Evolutionary conservation across 345 rosid species (phyloP).

Genomic region (Aquilaria yunnanensis): DNA sequence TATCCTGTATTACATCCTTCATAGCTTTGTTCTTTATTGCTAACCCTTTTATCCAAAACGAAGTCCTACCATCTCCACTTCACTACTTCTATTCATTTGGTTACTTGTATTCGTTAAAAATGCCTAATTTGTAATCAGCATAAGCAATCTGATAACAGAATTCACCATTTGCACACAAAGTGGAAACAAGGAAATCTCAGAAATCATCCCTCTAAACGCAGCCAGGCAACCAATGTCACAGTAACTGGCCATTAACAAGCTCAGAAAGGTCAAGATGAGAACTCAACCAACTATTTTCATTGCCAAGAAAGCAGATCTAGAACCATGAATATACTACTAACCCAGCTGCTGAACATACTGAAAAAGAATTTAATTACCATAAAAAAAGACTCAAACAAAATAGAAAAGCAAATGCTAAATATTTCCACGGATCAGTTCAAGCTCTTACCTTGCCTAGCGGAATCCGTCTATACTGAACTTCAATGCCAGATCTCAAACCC

Average conservation of each 20-base stretch:
- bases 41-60: too few relatives aligned
- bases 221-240: not conserved
- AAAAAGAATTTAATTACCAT: not conserved
- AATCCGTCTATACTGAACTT: conserved; percentile 15
- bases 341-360: not conserved
- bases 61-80: too few relatives aligned
- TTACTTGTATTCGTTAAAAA: too few relatives aligned
- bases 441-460: conserved; percentile 25
- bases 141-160: not conserved
- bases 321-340: conserved; percentile 4
- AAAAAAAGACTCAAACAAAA: conserved; percentile 1
- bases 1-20: too few relatives aligned
- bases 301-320: conserved; percentile 24
- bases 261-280: not conserved
- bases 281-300: conserved; percentile 8
- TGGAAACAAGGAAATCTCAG: not conserved
- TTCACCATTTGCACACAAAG: conserved; percentile 2
- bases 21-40: too few relatives aligned
- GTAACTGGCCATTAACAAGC: not conserved
- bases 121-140: too few relatives aligned
- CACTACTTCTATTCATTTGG: too few relatives aligned
- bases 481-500: conserved; percentile 44
- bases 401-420: conserved; percentile 6
- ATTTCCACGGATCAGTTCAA: not conserved
- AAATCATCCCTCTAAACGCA: not conserved